Percentiles rank a stretch among this genome's conserved stretches.
Evolutionary conservation across 495 filamentous ascomycete species (phyloP).

Genomic region (Glonium stellatum): DNA sequence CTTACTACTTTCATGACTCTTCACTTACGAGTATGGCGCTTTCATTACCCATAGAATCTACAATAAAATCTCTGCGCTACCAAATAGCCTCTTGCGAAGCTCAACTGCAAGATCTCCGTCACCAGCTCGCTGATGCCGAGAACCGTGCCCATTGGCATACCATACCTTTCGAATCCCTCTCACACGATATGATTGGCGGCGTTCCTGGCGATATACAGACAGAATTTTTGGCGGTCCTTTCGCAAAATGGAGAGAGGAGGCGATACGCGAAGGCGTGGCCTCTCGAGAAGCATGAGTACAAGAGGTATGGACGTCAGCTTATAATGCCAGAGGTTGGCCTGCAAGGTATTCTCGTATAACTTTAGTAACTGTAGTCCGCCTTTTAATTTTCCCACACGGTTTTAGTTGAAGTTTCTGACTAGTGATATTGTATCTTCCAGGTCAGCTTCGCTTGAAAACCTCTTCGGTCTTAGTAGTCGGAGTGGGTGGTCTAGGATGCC

Average conservation of each 20-base stretch:
- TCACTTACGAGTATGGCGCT: no score
- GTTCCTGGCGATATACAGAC: conserved; percentile 27
- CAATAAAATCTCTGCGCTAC: conserved; percentile 23
- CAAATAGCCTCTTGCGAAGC: conserved; percentile 32
- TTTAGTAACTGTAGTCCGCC: background rate
- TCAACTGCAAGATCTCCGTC: conserved; percentile 26
- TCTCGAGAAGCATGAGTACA: conserved; percentile 61
- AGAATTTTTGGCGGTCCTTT: conserved; percentile 24
- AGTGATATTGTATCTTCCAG: conserved; percentile 35
- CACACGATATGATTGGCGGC: conserved; percentile 26
- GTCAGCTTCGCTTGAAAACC: conserved; percentile 69
- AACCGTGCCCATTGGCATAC: conserved; percentile 5
- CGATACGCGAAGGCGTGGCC: conserved; percentile 48
- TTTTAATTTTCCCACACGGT: conserved; percentile 1
- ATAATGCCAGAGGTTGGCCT: conserved; percentile 82
- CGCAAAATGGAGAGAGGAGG: conserved; percentile 10
- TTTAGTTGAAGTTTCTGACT: conserved; percentile 9
- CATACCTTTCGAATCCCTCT: conserved; percentile 7
- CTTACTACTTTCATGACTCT: no score
- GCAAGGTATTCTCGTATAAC: conserved; percentile 44
- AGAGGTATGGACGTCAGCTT: conserved; percentile 85
- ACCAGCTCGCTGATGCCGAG: conserved; percentile 31
- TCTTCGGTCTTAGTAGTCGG: conserved; percentile 77
- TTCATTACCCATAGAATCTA: conserved; percentile 1
- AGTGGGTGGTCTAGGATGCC: conserved; percentile 85